These are phyloP conservation scores for Epichloe coenophiala DNA, from an alignment of 2,329 filamentous ascomycete species.

Conservation along the genomic window DNA sequence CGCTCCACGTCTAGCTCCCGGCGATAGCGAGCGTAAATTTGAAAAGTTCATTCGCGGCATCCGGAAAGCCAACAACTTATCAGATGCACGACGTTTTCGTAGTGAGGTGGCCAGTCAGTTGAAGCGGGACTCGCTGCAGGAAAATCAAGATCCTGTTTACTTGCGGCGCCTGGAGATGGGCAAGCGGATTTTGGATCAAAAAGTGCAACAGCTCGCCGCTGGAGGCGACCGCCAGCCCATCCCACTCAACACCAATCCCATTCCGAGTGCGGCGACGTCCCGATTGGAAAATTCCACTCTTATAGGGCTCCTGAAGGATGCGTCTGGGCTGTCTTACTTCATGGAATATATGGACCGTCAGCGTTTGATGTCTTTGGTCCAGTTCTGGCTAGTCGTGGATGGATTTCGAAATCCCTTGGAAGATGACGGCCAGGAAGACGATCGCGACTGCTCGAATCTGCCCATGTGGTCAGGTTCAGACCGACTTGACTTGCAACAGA, in stretches of 20 bases:
- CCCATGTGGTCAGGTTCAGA: slow-evolving; percentile 72
- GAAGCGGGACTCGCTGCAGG: slow-evolving; percentile 66
- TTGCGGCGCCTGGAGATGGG: slow-evolving; percentile 83
- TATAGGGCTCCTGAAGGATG: slow-evolving; percentile 75
- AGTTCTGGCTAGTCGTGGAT: slow-evolving; percentile 98
- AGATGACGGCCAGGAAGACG: slow-evolving; percentile 53
- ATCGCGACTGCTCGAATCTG: slow-evolving; percentile 45
- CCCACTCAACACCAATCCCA: slow-evolving; percentile 11
- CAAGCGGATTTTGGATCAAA: slow-evolving; percentile 79
- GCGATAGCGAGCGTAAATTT: slow-evolving; percentile 83
- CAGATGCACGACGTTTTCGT: slow-evolving; percentile 81
- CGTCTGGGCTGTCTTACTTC: slow-evolving; percentile 88
- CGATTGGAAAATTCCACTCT: slow-evolving; percentile 63
- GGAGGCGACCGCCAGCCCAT: slow-evolving; percentile 37
- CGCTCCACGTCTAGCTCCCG: slow-evolving; percentile 66
- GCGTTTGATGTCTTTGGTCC: slow-evolving; percentile 73
- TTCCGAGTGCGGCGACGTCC: slow-evolving; percentile 31
- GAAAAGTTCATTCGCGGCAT: slow-evolving; percentile 89
- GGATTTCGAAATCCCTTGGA: slow-evolving; percentile 90
- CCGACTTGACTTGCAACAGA: slow-evolving; percentile 75
- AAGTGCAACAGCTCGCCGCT: slow-evolving; percentile 66
- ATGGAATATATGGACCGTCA: slow-evolving; percentile 99
- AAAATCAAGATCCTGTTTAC: slow-evolving; percentile 74
- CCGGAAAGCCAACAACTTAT: slow-evolving; percentile 76
- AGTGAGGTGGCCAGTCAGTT: slow-evolving; percentile 88